A percentile compares a stretch with the other conserved stretches of the same genome.
Evolutionary conservation across 345 rosid species (phyloP).

Genomic region (Melastoma malabathricum): DNA sequence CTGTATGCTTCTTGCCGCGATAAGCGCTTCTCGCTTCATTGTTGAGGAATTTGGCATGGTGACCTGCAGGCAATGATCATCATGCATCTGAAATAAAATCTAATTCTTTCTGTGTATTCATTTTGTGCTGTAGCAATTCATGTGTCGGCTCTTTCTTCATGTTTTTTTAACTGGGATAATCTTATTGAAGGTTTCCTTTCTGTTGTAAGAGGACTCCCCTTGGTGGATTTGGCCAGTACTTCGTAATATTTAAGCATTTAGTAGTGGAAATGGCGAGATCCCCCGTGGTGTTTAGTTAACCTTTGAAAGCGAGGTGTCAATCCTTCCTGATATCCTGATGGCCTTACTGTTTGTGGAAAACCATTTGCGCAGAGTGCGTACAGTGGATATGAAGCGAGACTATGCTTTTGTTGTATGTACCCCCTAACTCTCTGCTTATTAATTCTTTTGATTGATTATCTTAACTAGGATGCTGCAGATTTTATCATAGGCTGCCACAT

Average conservation of each 20-base stretch:
- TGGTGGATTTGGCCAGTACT: slow-evolving; percentile 83
- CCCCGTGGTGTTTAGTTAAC: slow-evolving; percentile 84
- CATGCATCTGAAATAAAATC: too few species aligned
- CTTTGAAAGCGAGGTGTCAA: slow-evolving; percentile 77
- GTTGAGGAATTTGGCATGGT: too few species aligned
- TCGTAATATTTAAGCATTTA: slow-evolving; percentile 62
- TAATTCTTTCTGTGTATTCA: too few species aligned
- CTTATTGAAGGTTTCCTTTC: slow-evolving; percentile 95
- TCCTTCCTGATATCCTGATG: slow-evolving; percentile 88
- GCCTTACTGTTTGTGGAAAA: slow-evolving; percentile 96
- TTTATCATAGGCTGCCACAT: not conserved
- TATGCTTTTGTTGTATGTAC: slow-evolving; percentile 93
- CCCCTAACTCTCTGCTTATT: slow-evolving; percentile 4
- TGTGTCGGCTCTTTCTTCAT: slow-evolving; percentile 25
- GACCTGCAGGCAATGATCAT: too few species aligned
- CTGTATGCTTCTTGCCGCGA: slow-evolving; percentile 1
- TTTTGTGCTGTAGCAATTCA: slow-evolving; percentile 31
- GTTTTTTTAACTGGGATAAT: slow-evolving; percentile 67
- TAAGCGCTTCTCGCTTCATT: too few species aligned
- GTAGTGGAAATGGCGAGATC: slow-evolving; percentile 70
- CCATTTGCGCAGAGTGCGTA: slow-evolving; percentile 93
- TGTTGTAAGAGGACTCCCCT: slow-evolving; percentile 81
- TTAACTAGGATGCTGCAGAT: not conserved
- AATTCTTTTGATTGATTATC: not conserved
- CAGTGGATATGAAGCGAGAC: slow-evolving; percentile 99